These are phyloP conservation scores for Digitaria exilis DNA, from an alignment of 202 grass and related monocot species.

Conservation along the genomic window DNA sequence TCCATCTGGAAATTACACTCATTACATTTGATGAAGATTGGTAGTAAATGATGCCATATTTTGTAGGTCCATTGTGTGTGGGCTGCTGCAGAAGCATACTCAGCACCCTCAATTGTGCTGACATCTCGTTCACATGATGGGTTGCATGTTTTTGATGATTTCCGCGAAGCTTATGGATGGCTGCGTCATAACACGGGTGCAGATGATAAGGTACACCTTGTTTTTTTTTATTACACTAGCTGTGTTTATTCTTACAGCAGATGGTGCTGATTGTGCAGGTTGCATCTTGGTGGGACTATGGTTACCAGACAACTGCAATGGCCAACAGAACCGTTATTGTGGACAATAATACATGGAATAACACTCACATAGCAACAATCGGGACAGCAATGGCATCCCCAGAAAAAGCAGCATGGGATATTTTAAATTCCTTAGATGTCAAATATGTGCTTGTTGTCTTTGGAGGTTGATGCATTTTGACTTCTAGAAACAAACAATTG, in stretches of 20 bases:
- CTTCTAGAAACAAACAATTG: background rate
- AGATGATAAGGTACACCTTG: constrained; percentile 87
- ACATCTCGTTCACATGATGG: constrained; percentile 91
- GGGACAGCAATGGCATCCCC: constrained; percentile 99
- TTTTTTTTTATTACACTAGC: constrained; percentile 11
- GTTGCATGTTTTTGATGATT: constrained; percentile 99
- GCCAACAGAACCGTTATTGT: constrained; percentile 98
- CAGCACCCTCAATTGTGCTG: constrained; percentile 98
- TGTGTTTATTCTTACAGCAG: constrained; percentile 20
- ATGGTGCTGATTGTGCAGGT: constrained; percentile 56
- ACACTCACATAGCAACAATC: constrained; percentile 99
- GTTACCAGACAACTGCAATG: constrained; percentile 99
- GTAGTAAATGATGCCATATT: constrained; percentile 4
- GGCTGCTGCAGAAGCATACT: constrained; percentile 99
- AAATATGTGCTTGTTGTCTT: constrained; percentile 99
- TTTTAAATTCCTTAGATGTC: constrained; percentile 96
- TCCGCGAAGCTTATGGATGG: constrained; percentile 99
- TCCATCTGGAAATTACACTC: constrained; percentile 6
- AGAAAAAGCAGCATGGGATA: constrained; percentile 98
- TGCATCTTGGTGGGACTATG: constrained; percentile 99
- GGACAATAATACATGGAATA: constrained; percentile 99
- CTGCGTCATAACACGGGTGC: constrained; percentile 94
- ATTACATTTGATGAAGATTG: background rate
- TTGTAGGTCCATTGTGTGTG: constrained; percentile 98
- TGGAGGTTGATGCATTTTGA: constrained; percentile 68